phyloP scores from a whole-genome alignment of 306 rosid genomes.

The Morella rubra region DNA sequence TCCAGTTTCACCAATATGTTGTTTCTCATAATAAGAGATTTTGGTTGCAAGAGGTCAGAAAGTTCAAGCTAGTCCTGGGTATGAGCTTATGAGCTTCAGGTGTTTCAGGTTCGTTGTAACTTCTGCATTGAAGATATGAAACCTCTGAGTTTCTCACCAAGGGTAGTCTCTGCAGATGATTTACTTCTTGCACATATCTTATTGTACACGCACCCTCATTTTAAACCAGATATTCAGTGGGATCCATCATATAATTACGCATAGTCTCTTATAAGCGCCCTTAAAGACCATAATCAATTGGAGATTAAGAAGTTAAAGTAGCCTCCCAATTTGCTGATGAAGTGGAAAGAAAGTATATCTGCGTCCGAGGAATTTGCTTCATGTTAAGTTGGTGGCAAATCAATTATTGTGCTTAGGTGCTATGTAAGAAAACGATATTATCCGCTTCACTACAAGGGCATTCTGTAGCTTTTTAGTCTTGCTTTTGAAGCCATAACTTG shows the following conservation, averaged over 20 bases:
- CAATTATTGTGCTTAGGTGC: background rate
- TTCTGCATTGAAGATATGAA: background rate
- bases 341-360: background rate
- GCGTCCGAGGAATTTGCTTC: background rate
- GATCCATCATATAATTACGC: background rate
- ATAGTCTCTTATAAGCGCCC: background rate
- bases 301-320: background rate
- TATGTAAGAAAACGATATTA: background rate
- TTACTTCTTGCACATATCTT: background rate
- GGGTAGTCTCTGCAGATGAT: background rate
- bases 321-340: background rate
- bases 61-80: background rate
- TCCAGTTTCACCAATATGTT: background rate
- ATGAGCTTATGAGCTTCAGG: background rate
- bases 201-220: background rate
- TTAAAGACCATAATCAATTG: background rate
- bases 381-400: background rate
- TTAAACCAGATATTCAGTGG: background rate
- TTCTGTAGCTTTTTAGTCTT: background rate
- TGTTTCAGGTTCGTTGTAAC: background rate
- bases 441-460: background rate
- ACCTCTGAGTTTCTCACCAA: no score
- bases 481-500: constrained; percentile 1
- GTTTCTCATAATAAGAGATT: background rate
- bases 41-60: background rate